Evolutionary conservation across 306 rosid genomes (phyloP), one percentile per base, ranked within the genome.

Genomic region (Adenanthera pavonina): DNA sequence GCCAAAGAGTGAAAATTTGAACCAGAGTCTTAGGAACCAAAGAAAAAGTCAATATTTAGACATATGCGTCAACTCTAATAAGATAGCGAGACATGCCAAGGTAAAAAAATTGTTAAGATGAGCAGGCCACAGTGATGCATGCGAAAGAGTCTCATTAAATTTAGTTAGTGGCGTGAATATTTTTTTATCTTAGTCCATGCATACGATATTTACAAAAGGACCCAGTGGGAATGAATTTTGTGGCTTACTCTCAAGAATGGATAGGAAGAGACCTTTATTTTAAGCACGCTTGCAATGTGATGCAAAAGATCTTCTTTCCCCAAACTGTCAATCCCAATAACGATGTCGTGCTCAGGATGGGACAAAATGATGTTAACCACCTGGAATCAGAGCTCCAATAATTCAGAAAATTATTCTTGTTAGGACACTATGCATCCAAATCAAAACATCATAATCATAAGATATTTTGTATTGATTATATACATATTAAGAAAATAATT

Each of bases 241-340:
- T 47, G 48, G 75, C 75, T 20, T 25, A 33, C 20, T 47, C 36
- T 46, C 20, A 56, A 2, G 17, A 72, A 77, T 75, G 78, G 61
- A 38, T 38, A 48, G 20, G 75, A 60, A 85, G 87, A 64, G n/a
- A 92, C 97, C 94, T 87, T 89, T n/a, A 89, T 86, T 38, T 88
- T 59, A 69, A 92, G 97, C 17, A 38, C 89, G 43, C 47, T 72
- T 43, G 94, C 71, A 68, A 90, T 89, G 81, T 84, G 89, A 75
- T 86, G 86, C 83, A 92, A 80, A 51, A 90, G 94, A 80, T 92
- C 92, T 80, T 92, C 97, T 79, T 92, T 92, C 17, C 97, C 97
- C 72, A 90, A 54, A 76, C 88, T 62, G 84, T 90, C 90, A 47
- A 92, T 86, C 75, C 89, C 94, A 70, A 92, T 92, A 79, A 92